Percentiles rank a stretch among this genome's conserved stretches.
Evolutionary conservation across 2,329 filamentous ascomycete species (phyloP).

Genomic region (Fusarium tuaranense): DNA sequence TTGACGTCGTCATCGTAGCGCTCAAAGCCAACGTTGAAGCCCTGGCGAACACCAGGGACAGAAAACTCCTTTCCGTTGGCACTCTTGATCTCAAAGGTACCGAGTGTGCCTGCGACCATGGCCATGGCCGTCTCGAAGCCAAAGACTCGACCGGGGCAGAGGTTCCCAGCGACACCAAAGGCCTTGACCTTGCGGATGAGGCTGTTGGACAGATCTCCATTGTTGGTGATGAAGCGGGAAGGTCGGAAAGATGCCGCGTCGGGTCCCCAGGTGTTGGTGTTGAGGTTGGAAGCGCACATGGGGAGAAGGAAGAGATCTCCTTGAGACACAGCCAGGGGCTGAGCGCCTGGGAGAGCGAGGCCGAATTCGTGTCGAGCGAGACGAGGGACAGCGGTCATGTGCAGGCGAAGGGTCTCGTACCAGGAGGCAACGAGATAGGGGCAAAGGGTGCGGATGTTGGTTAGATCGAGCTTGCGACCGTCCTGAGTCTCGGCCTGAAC

Average conservation of each 20-base stretch:
- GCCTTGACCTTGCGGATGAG: constrained; percentile 44
- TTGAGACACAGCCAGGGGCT: constrained; percentile 38
- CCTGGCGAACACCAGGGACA: constrained; percentile 39
- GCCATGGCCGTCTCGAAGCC: constrained; percentile 47
- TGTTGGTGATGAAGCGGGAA: constrained; percentile 43
- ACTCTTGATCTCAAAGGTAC: constrained; percentile 43
- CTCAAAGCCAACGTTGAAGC: constrained; percentile 49
- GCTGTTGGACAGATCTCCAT: constrained; percentile 36
- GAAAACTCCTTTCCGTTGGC: constrained; percentile 30
- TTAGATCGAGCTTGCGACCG: constrained; percentile 34
- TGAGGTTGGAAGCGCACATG: constrained; percentile 48
- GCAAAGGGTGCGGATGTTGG: constrained; percentile 40
- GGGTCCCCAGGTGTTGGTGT: constrained; percentile 43
- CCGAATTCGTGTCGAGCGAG: constrained; percentile 45
- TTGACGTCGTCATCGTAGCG: constrained; percentile 45
- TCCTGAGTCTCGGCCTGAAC: constrained; percentile 18
- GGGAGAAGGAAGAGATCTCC: constrained; percentile 48
- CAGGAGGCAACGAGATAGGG: constrained; percentile 48
- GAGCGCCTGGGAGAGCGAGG: constrained; percentile 32
- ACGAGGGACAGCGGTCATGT: constrained; percentile 48
- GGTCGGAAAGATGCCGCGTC: constrained; percentile 44
- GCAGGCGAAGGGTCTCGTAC: constrained; percentile 48
- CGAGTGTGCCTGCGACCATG: constrained; percentile 42
- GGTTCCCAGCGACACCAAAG: constrained; percentile 48
- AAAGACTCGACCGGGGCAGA: constrained; percentile 47